These are phyloP conservation scores for Tilletia indica DNA, from an alignment of 1,284 basidiomycete species.

Conservation along the genomic window DNA sequence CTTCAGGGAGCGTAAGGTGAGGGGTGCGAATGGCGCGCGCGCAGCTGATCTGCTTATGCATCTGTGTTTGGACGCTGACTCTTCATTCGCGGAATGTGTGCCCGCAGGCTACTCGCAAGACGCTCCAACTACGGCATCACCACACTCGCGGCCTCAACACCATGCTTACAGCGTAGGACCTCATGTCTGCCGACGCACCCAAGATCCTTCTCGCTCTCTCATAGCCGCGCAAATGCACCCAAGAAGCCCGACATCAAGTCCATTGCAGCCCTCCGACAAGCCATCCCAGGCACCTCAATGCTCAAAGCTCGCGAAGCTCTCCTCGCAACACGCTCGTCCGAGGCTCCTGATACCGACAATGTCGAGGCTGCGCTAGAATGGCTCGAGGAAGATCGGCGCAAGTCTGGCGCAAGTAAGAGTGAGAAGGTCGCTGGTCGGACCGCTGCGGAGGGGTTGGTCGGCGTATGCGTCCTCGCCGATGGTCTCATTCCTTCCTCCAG, in stretches of 20 bases:
- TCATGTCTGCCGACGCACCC: not conserved
- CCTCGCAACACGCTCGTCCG: conserved; percentile 59
- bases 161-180: too few species aligned
- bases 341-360: conserved; percentile 64
- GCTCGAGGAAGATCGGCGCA: conserved; percentile 72
- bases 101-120: too few species aligned
- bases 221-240: not conserved
- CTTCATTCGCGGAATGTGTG: too few species aligned
- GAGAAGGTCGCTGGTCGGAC: conserved; percentile 75
- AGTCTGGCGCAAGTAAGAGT: conserved; percentile 73
- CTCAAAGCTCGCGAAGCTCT: conserved; percentile 86
- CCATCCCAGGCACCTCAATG: conserved; percentile 70
- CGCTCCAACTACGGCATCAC: too few species aligned
- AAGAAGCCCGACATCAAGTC: conserved; percentile 65
- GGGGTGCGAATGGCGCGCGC: too few species aligned
- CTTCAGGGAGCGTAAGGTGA: too few species aligned
- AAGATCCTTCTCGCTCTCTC: not conserved
- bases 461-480: conserved; percentile 69
- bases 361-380: conserved; percentile 73
- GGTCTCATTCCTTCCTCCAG: conserved; percentile 57
- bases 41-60: too few species aligned
- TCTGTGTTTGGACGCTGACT: too few species aligned
- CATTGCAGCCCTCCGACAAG: conserved; percentile 80
- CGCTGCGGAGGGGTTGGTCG: conserved; percentile 77
- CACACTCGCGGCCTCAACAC: too few species aligned